phyloP scores from a whole-genome alignment of 2,329 filamentous ascomycete genomes.

The Eurotiales sp. region DNA sequence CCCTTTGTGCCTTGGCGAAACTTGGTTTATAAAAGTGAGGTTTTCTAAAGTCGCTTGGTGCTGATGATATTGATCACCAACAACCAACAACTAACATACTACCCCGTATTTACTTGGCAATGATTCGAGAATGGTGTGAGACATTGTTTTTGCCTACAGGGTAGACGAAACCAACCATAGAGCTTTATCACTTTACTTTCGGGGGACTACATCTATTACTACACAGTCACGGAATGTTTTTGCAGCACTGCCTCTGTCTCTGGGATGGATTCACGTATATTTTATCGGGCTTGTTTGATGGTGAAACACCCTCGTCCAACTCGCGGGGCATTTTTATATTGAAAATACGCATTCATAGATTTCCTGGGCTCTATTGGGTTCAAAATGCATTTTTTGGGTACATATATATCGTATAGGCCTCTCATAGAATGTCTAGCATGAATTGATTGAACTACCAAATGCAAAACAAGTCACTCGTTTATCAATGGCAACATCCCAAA shows the following conservation, averaged over 20 bases:
- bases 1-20: too few species aligned
- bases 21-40: too few species aligned
- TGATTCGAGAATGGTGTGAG: too few species aligned
- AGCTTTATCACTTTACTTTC: not conserved
- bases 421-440: not conserved
- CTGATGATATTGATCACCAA: too few species aligned
- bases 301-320: not conserved
- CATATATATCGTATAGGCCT: not conserved
- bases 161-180: not conserved
- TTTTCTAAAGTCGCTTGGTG: too few species aligned
- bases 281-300: not conserved
- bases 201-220: not conserved
- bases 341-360: not conserved
- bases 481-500: not conserved
- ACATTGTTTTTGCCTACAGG: too few species aligned
- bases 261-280: not conserved
- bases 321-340: not conserved
- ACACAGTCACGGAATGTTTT: not conserved
- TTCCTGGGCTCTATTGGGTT: not conserved
- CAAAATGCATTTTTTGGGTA: not conserved
- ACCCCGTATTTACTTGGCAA: too few species aligned
- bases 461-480: not conserved
- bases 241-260: not conserved
- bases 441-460: not conserved
- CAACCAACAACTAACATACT: too few species aligned